These are phyloP conservation scores for Ceratonia siliqua DNA, from an alignment of 306 rosid species.

Conservation along the genomic window DNA sequence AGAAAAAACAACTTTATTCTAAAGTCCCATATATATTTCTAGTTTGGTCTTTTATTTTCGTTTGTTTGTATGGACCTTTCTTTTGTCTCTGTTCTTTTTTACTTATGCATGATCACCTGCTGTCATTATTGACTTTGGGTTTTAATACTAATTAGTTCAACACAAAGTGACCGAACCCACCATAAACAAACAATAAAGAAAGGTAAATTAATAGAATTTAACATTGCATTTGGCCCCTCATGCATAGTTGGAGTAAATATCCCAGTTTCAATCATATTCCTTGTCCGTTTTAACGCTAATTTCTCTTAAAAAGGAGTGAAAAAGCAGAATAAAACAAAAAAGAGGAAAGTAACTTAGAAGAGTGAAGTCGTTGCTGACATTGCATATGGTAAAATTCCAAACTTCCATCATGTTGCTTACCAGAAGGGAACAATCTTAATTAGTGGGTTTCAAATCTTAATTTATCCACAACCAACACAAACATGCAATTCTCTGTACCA, in stretches of 20 bases:
- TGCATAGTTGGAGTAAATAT: constrained; percentile 11
- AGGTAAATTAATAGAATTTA: constrained; percentile 19
- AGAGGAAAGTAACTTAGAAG: constrained; percentile 10
- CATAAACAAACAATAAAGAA: constrained; percentile 32
- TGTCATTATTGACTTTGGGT: constrained; percentile 38
- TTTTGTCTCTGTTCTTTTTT: background rate
- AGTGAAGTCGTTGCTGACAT: background rate
- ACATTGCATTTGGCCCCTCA: constrained; percentile 36
- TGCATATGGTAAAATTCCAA: constrained; percentile 15
- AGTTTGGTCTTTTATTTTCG: background rate
- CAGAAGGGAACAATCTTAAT: constrained; percentile 10
- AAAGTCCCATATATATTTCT: background rate
- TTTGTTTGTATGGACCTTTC: constrained; percentile 5
- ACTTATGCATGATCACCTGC: constrained; percentile 28
- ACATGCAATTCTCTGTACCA: background rate
- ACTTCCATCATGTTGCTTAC: constrained; percentile 30
- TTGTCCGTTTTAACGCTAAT: constrained; percentile 24
- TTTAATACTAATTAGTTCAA: constrained; percentile 2
- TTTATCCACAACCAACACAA: constrained; percentile 26
- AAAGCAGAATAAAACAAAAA: constrained; percentile 12
- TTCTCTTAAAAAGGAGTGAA: background rate
- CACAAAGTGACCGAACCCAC: constrained; percentile 26
- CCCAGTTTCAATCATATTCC: constrained; percentile 27
- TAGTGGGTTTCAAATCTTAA: background rate
- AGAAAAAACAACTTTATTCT: background rate